These are phyloP conservation scores for Xylaria sp. DNA, from an alignment of 2,329 filamentous ascomycete species.

Conservation along the genomic window DNA sequence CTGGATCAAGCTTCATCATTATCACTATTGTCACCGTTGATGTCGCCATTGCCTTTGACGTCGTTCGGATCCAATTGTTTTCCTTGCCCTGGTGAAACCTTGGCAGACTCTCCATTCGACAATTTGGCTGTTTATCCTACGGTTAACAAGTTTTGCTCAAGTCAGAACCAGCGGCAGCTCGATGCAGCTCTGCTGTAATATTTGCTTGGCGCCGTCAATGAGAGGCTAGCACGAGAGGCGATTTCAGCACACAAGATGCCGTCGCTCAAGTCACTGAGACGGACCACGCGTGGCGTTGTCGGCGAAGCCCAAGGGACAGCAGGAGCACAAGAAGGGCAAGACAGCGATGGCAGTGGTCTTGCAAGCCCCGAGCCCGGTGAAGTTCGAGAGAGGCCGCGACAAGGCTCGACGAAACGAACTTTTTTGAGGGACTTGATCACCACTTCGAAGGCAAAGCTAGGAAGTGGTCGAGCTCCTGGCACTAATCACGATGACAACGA, in stretches of 20 bases:
- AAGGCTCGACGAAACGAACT: constrained; percentile 35
- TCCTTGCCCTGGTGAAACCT: not conserved
- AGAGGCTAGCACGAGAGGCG: constrained; percentile 30
- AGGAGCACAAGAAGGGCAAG: constrained; percentile 27
- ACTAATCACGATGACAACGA: not conserved
- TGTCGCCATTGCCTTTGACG: constrained; percentile 6
- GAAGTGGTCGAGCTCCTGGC: constrained; percentile 4
- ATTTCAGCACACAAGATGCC: constrained; percentile 40
- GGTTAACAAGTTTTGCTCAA: constrained; percentile 1
- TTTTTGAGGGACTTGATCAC: constrained; percentile 44
- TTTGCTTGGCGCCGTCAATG: constrained; percentile 36
- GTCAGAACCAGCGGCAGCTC: constrained; percentile 24
- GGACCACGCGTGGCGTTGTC: constrained; percentile 42
- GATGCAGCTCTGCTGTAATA: constrained; percentile 38
- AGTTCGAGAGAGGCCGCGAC: constrained; percentile 23
- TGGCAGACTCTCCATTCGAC: constrained; percentile 5
- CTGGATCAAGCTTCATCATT: constrained; percentile 5
- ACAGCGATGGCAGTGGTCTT: constrained; percentile 9
- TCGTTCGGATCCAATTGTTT: constrained; percentile 4
- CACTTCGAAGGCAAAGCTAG: constrained; percentile 41
- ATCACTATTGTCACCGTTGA: not conserved
- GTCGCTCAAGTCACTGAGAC: constrained; percentile 43
- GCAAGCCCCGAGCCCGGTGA: constrained; percentile 26
- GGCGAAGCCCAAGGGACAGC: constrained; percentile 40
- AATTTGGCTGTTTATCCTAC: constrained; percentile 7